phyloP scores from a whole-genome alignment of 1,284 basidiomycete genomes.

The Fistulina hepatica region DNA sequence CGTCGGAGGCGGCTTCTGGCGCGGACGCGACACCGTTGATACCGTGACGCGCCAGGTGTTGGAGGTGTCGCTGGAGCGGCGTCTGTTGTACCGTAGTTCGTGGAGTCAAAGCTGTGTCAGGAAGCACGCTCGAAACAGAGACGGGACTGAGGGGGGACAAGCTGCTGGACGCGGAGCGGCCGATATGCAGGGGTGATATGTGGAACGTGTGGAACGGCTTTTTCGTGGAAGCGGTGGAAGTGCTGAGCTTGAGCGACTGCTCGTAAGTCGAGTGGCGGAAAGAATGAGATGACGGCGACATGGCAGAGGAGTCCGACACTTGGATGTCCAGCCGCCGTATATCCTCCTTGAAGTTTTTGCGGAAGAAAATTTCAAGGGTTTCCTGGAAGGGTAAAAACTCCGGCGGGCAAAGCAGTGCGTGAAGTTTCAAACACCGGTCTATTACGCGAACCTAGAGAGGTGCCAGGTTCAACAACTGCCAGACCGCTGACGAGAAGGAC shows the following conservation, averaged over 20 bases:
- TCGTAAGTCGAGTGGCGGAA: constrained; percentile 35
- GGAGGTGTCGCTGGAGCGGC: constrained; percentile 64
- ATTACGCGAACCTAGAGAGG: constrained; percentile 59
- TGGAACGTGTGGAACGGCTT: constrained; percentile 28
- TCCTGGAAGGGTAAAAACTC: constrained; percentile 90
- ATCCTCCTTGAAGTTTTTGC: constrained; percentile 84
- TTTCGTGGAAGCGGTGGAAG: constrained; percentile 33
- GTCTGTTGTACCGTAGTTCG: constrained; percentile 44
- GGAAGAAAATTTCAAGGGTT: constrained; percentile 81
- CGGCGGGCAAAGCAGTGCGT: constrained; percentile 71
- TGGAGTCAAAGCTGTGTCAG: constrained; percentile 16
- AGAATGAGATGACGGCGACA: constrained; percentile 23
- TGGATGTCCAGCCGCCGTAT: constrained; percentile 56
- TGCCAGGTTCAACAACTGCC: constrained; percentile 7
- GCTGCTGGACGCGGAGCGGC: constrained; percentile 27
- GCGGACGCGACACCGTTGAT: constrained; percentile 69
- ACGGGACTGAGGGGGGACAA: constrained; percentile 37
- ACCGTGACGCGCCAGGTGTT: constrained; percentile 67
- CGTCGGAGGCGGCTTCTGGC: constrained; percentile 45
- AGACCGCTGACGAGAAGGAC: constrained; percentile 11
- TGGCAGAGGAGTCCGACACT: constrained; percentile 25
- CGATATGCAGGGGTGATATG: constrained; percentile 40
- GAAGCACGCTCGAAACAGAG: constrained; percentile 16
- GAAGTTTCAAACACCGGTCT: constrained; percentile 74
- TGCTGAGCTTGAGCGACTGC: constrained; percentile 32